phyloP scores from a whole-genome alignment of 1,284 basidiomycete genomes.

The Malassezia yamatoensis region DNA sequence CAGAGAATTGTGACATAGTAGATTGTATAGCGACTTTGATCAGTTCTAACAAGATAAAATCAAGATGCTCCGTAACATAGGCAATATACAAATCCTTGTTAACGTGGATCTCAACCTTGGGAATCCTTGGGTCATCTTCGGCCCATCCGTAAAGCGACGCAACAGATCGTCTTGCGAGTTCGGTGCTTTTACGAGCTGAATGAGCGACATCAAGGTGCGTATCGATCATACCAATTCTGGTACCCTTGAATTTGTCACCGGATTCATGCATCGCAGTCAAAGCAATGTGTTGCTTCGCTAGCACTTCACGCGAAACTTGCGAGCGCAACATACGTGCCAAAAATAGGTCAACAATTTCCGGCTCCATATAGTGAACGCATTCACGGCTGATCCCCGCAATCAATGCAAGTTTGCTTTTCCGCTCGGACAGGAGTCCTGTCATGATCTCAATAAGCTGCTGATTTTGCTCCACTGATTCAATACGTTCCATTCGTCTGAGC shows the following conservation, averaged over 20 bases:
- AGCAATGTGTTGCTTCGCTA: constrained; percentile 79
- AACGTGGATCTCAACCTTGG: constrained; percentile 64
- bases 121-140: constrained; percentile 50
- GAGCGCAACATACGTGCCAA: constrained; percentile 84
- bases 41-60: constrained; percentile 74
- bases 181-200: constrained; percentile 50
- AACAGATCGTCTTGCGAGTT: constrained; percentile 54
- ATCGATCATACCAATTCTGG: constrained; percentile 65
- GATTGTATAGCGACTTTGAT: constrained; percentile 60
- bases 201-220: constrained; percentile 61
- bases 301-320: constrained; percentile 73
- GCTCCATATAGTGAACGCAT: constrained; percentile 62
- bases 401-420: constrained; percentile 48
- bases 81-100: constrained; percentile 64
- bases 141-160: constrained; percentile 52
- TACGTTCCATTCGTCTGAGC: constrained; percentile 64
- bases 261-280: constrained; percentile 50
- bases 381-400: constrained; percentile 47
- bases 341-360: constrained; percentile 71
- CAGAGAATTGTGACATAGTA: constrained; percentile 25
- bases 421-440: constrained; percentile 60
- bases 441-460: constrained; percentile 66
- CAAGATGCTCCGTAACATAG: constrained; percentile 78
- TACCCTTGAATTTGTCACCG: constrained; percentile 23
- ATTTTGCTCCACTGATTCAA: constrained; percentile 67